phyloP scores from a whole-genome alignment of 2,329 filamentous ascomycete genomes.

The Scorias spongiosa region DNA sequence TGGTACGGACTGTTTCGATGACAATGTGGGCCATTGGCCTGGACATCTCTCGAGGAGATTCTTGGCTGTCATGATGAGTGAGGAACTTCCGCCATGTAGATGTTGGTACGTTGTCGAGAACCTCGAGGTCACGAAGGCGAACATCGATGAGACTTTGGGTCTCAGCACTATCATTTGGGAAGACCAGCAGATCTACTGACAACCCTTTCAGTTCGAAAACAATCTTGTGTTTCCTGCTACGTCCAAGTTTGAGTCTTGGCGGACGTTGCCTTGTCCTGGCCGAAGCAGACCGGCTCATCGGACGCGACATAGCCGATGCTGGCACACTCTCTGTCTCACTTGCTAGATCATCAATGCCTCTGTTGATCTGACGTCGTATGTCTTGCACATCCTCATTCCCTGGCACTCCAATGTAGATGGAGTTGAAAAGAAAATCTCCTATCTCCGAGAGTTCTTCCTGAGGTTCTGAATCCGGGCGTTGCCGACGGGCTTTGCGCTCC shows the following conservation, averaged over 20 bases:
- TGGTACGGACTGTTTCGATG: conserved; percentile 72
- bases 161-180: conserved; percentile 60
- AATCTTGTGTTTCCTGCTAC: conserved; percentile 88
- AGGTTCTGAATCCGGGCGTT: conserved; percentile 37
- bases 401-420: conserved; percentile 90
- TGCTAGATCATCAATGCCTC: conserved; percentile 66
- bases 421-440: conserved; percentile 94
- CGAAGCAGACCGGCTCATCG: conserved; percentile 30
- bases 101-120: conserved; percentile 86
- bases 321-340: conserved; percentile 86
- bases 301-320: conserved; percentile 48
- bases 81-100: conserved; percentile 98
- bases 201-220: conserved; percentile 83
- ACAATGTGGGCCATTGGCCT: conserved; percentile 85
- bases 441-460: conserved; percentile 72
- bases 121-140: conserved; percentile 65
- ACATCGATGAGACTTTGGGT: conserved; percentile 80
- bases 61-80: conserved; percentile 78
- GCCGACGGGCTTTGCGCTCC: conserved; percentile 49
- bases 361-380: conserved; percentile 70
- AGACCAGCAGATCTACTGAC: conserved; percentile 66
- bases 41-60: conserved; percentile 62
- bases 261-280: conserved; percentile 11
- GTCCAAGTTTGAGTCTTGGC: conserved; percentile 50
- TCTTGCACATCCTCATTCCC: conserved; percentile 73